Base-by-base conservation (phyloP, 108 stramenopile species). In the Craspedostauros australis region DNA sequence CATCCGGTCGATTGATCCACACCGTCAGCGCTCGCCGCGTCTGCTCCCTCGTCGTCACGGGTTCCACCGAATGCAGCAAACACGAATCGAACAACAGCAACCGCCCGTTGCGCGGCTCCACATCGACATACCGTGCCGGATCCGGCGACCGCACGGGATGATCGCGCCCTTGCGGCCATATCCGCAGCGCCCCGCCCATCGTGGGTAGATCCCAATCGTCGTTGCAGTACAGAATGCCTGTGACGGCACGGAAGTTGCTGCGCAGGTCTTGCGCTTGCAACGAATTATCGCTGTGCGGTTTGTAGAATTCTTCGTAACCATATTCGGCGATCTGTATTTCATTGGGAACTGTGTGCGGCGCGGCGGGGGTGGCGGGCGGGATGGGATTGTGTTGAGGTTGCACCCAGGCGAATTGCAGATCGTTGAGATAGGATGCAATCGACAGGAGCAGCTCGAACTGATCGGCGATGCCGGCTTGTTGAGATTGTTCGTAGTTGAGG, bases 1-100 rank as follows among this genome's bases (percentile, higher is more conserved):
- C 68, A 16, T 37, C 50, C 3, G 73, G 73, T 48, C 62, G 48
- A 2, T 24, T 51, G 26, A 75, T 75, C 73, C 73, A 75, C 4
- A 75, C 9, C 9, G 73, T 75, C 28, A 75, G 32, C 4, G 73
- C 73, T 18, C 68, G 46, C 26, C 45, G 25, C 21, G 30, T 43
- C n/a, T 28, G 36, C 6, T 46, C 34, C n/a, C n/a, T n/a, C 7
- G 30, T 14, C 14, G 36, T 16, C 8, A 75, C 73, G 22, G 22
- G 25, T 60, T 75, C 58, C 12, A 75, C 73, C 6, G 73, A 75
- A 49, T 75, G 73, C 12, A 70, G 46, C 28, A 70, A 21, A 0
- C 33, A 12, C n/a, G 68, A 69, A 36, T 75, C 73, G 54, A 75
- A 75, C 15, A 75, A 40, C 4, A 75, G n/a, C 30, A 75, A 48